Evolutionary conservation across 129 eudicot genomes (phyloP).

Genomic region (Arctium lappa): DNA sequence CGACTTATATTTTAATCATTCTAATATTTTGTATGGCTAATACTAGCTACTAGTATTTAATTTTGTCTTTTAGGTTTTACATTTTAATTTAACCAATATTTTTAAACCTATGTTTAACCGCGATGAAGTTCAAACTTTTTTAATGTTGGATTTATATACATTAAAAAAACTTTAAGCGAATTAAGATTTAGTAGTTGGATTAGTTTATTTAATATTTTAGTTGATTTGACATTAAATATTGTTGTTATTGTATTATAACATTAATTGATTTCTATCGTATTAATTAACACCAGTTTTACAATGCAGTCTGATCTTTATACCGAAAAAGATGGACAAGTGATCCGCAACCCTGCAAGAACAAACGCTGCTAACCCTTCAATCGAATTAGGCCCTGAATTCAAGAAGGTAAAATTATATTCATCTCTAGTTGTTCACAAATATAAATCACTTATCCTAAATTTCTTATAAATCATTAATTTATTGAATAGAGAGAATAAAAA

Average conservation of each 20-base stretch:
- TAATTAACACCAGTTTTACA: not conserved
- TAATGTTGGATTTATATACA: not conserved
- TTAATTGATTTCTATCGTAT: no score
- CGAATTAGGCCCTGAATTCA: slow-evolving; percentile 94
- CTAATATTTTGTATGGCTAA: not conserved
- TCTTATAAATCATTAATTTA: no score
- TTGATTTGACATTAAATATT: not conserved
- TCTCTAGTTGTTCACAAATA: no score
- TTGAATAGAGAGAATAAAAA: no score
- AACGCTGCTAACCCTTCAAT: slow-evolving; percentile 84
- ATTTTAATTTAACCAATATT: no score
- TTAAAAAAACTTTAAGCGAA: no score
- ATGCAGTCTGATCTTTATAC: slow-evolving; percentile 94
- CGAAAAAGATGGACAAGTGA: slow-evolving; percentile 65
- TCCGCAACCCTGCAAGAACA: slow-evolving; percentile 68
- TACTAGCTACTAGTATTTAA: not conserved
- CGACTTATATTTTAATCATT: not conserved
- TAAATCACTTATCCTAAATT: no score
- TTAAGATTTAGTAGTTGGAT: not conserved
- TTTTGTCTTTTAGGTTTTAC: not conserved
- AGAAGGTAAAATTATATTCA: slow-evolving; percentile 49
- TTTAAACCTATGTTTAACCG: not conserved
- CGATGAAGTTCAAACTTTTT: no score
- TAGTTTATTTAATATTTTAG: no score
- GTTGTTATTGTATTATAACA: not conserved